Base-by-base conservation (phyloP, 768 basidiomycete species). In the Tulasnella sp. region DNA sequence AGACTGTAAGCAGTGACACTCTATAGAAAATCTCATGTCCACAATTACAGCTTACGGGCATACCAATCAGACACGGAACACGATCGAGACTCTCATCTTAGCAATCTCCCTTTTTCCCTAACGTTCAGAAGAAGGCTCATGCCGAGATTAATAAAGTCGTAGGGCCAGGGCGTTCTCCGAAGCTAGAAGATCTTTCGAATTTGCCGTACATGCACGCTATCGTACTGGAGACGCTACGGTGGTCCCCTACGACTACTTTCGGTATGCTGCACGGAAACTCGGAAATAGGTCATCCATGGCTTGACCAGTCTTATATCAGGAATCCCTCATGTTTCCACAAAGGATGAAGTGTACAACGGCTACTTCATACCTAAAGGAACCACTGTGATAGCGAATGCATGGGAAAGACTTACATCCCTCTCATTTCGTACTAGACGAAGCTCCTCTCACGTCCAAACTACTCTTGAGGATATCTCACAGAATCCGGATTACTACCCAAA, bases 141-240 rank as follows among this genome's bases (percentile, higher is more conserved):
- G 74, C 73, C 7, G 84, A 83, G 62, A 77, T 85, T 11, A 82
- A 84, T 39, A 44, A 66, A 1, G 76, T 82, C 8, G 63, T 80
- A 9, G 81, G 81, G 11, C 34, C 26, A 3, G 76, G 77, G 22
- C 78, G 81, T 0, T 76, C 83, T 5, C 82, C 82, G 1, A 79
- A 74, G 0, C 67, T 80, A 14, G 78, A 78, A 1, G 82, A 84
- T 67, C 75, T 75, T 1, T 73, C 76, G 5, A 68, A 75, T 0
- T 69, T 84, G 22, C 82, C 81, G 0, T 83, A 82, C 67, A 73
- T 83, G 29, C 74, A 72, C 5, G 83, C 83, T 4, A 63, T 84
- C 3, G 73, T 82, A 44, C 82, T 80, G 73, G 84, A 85, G 75
- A 74, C 74, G 4, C 71, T 79, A n/a, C 67, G 77, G 39, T 80